A percentile compares a stretch with the other conserved stretches of the same genome.
Conservation (phyloP, 2,329 filamentous ascomycete genomes). For the Rhytidhysteron rufulum region DNA sequence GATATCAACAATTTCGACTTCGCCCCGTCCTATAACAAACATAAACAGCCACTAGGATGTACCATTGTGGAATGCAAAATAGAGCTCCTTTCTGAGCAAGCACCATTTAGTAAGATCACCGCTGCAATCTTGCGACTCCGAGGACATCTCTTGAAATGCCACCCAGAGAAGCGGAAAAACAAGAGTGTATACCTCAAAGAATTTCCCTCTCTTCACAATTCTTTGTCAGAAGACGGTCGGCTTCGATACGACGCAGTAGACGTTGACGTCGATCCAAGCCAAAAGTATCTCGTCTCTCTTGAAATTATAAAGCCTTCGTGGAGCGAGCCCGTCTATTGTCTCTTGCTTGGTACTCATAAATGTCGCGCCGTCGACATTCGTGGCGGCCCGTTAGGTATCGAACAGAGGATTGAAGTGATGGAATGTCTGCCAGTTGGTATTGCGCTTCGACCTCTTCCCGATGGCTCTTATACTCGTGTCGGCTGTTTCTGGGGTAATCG, state of each 20-base stretch:
- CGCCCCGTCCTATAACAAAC: background rate
- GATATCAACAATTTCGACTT: background rate
- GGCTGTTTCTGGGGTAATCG: background rate
- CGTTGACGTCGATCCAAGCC: background rate
- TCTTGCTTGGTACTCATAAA: background rate
- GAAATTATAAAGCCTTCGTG: background rate
- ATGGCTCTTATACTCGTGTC: background rate
- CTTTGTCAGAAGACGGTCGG: too few species aligned
- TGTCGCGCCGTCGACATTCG: background rate
- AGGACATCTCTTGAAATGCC: background rate
- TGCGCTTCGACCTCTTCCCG: background rate
- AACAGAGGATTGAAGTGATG: background rate
- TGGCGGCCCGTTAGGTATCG: background rate
- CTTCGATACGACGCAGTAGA: background rate
- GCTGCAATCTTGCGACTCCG: background rate
- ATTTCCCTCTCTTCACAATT: background rate
- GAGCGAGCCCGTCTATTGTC: background rate
- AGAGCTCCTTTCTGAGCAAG: background rate
- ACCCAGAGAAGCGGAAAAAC: background rate
- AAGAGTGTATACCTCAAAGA: background rate
- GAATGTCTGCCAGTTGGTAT: background rate
- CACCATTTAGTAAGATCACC: background rate
- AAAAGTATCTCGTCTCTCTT: background rate
- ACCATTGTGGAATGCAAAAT: background rate
- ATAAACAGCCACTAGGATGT: too few species aligned